These are phyloP conservation scores for Solanum corneliomulleri DNA, from an alignment of 257 asterid species.

Conservation along the genomic window DNA sequence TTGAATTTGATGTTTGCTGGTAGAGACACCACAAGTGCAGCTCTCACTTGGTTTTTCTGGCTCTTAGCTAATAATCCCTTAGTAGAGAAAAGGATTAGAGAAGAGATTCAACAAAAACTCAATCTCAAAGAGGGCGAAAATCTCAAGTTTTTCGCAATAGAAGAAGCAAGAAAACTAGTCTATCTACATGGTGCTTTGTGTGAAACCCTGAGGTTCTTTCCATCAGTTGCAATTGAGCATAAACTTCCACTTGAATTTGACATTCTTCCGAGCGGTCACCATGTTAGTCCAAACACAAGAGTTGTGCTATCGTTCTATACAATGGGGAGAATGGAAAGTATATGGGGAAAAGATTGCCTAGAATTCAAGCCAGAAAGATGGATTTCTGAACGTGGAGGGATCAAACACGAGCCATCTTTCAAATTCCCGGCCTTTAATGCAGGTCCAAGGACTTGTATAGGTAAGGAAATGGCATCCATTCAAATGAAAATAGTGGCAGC, in stretches of 20 bases:
- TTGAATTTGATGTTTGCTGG: background rate
- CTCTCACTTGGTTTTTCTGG: background rate
- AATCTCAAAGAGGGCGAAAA: background rate
- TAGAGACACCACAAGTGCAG: background rate
- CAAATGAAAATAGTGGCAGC: constrained; percentile 4
- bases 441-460: background rate
- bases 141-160: background rate
- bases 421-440: background rate
- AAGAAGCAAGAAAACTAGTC: background rate
- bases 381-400: background rate
- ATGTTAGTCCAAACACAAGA: background rate
- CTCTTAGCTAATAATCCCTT: background rate
- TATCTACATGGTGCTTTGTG: background rate
- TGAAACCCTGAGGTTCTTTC: background rate
- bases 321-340: background rate
- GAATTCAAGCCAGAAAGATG: constrained; percentile 2
- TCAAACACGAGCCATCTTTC: background rate
- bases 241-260: background rate
- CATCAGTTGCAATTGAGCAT: background rate
- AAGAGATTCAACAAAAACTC: background rate
- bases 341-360: background rate
- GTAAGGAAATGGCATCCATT: background rate
- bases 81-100: background rate
- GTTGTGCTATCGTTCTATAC: background rate
- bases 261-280: background rate